Evolutionary conservation across 371 early-diverging fungal genomes (phyloP), one percentile per base, ranked within the genome.

Genomic region (Apophysomyces ossiformis): DNA sequence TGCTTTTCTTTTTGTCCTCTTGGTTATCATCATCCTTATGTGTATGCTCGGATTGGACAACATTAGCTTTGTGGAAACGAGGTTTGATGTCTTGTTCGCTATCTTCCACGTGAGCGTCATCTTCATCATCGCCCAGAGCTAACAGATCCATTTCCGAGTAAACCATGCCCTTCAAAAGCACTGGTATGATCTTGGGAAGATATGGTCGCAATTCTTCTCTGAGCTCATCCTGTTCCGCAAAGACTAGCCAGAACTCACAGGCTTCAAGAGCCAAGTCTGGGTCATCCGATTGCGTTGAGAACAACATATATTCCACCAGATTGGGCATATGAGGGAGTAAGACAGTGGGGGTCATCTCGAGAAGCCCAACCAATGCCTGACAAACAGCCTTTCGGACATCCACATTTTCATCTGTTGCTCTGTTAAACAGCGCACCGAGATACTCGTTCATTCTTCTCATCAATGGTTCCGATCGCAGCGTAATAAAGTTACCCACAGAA

Each of bases 191-290:
- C 60, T 82, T 78, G 57, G 84, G 81, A 39, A 96, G 71, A 69
- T 86, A 86, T 4, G 92, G 90, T 41, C 83, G 84, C 57, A 95
- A 73, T 61, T 88, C 76, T 50, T 89, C 88, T 38, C 76, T 73
- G 63, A 92, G 73, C n/a, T 81, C 81, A 15, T 90, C 88, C 62
- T 88, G 90, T 71, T 96, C 96, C 43, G 93, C 93, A 78, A 95
- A 90, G 18, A 90, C 87, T 38, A 94, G 74, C 96, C 96, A 96
- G 76, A 96, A 96, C 79, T 95, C 96, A 74, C 93, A 92, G 5
- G 96, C 95, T 75, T 93, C 93, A 67, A 95, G 75, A 18, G 94
- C 93, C 9, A 95, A 85, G 38, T 77, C 65, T 36, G 88, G 85
- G 41, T 93, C 92, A 32, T 84, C 83, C 67, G 85, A 87, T 65